Evolutionary conservation across 1,284 basidiomycete species (phyloP).

Genomic region (Austroboletus novae-zelandiae): DNA sequence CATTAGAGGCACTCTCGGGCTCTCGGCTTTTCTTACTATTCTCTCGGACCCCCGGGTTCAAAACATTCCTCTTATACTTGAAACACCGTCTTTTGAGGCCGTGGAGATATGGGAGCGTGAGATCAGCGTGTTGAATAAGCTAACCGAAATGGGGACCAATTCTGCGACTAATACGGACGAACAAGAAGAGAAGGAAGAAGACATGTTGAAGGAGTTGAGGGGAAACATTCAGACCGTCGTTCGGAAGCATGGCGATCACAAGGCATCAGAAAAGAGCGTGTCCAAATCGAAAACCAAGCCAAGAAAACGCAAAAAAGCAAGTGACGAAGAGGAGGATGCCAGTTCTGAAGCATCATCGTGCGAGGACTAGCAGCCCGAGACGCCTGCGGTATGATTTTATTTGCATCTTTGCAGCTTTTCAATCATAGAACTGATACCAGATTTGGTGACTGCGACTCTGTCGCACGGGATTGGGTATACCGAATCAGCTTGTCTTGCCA

Average conservation of each 20-base stretch:
- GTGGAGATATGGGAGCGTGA: conserved; percentile 74
- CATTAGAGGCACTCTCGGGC: conserved; percentile 62
- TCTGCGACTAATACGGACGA: neutral
- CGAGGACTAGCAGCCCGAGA: no score
- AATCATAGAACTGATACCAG: neutral
- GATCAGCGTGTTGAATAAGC: conserved; percentile 55
- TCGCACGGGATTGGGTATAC: no score
- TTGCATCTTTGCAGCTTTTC: neutral
- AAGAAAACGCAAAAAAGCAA: conserved; percentile 7
- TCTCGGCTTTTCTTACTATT: conserved; percentile 64
- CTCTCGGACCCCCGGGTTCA: conserved; percentile 68
- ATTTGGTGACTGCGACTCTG: no score
- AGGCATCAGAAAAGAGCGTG: neutral
- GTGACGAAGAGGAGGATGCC: conserved; percentile 5
- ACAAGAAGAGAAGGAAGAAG: neutral
- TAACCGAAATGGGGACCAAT: conserved; percentile 35
- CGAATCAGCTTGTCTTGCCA: no score
- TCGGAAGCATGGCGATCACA: conserved; percentile 12
- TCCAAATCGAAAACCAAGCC: conserved; percentile 5
- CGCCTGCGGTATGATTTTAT: neutral
- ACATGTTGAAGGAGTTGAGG: conserved; percentile 11
- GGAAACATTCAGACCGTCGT: conserved; percentile 14
- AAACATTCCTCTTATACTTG: conserved; percentile 77
- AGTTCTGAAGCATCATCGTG: conserved; percentile 10
- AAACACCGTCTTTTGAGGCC: conserved; percentile 69